Evolutionary conservation across 768 basidiomycete genomes (phyloP), one percentile per base, ranked within the genome.

Genomic region (Guyanaporus albipodus): DNA sequence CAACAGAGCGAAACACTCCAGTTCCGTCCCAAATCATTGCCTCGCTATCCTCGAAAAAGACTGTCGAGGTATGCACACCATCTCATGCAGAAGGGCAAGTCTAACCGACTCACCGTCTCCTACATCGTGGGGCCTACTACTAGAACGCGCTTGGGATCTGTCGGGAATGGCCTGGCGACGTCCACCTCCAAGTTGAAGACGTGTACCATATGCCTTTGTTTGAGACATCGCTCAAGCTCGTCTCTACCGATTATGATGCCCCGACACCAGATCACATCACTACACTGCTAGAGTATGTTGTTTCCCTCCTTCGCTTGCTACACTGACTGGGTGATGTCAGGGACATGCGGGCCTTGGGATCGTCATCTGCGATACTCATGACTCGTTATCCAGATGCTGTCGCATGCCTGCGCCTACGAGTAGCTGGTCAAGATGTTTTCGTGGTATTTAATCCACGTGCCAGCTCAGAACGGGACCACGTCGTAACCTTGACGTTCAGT

Each of bases 321-420:
- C n/a, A 14, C 41, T 51, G 11, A 60, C 19, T 10, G 1, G 32
- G 21, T 27, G 46, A 35, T 49, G 53, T 28, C 53, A 73, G 62
- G 39, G 54, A 57, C 24, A 42, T 54, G 49, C 60, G 44, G 15
- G 42, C 40, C 15, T 35, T 26, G 12, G 47, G 19, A 21, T 59
- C 42, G 36, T 60, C 46, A 58, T 69, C 34, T 55, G 70, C 24
- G 68, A 70, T 42, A 22, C 62, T 84, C 32, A 72, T 85, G 49
- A 80, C 81, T 4, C 78, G 79, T 12, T 75, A 76, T 34, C 83
- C 82, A 1, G 76, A 83, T 52, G 80, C 82, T 29, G 46, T 85
- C 32, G 61, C 72, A 15, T 77, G 79, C 53, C 48, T 83, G 45
- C 69, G 64, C 33, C 38, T 72, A 24, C 49, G 39, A 8, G 56